phyloP scores from a whole-genome alignment of 2,329 filamentous ascomycete genomes.

The Exophiala alcalophila region DNA sequence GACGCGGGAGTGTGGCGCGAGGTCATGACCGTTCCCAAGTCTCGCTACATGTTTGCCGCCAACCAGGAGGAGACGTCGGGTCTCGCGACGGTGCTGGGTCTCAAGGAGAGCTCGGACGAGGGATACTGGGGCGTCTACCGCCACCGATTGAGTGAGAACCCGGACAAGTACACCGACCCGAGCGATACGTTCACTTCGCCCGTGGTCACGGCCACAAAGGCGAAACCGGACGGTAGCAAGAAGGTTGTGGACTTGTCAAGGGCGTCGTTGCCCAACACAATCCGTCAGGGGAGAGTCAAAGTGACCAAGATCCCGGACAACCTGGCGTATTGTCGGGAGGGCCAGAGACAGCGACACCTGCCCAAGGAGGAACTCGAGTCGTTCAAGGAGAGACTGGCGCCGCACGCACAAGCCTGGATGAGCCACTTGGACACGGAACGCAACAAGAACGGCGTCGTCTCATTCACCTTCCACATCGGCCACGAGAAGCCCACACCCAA shows the following conservation, averaged over 20 bases:
- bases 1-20: constrained; percentile 21
- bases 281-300: constrained; percentile 10
- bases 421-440: constrained; percentile 17
- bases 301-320: constrained; percentile 19
- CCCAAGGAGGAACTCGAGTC: constrained; percentile 15
- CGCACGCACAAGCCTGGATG: constrained; percentile 18
- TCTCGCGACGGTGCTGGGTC: constrained; percentile 12
- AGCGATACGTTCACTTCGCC: constrained; percentile 13
- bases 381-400: constrained; percentile 14
- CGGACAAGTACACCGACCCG: constrained; percentile 16
- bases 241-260: constrained; percentile 12
- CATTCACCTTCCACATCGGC: constrained; percentile 16
- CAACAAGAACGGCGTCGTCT: constrained; percentile 21
- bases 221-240: constrained; percentile 5
- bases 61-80: constrained; percentile 13
- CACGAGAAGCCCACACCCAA: constrained; percentile 11
- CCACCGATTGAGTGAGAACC: constrained; percentile 10
- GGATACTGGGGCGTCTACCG: constrained; percentile 19
- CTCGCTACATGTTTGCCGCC: constrained; percentile 15
- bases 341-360: constrained; percentile 14
- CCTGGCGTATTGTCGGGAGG: constrained; percentile 13
- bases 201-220: constrained; percentile 9
- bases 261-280: neutral
- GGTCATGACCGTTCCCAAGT: constrained; percentile 21
- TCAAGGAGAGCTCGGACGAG: constrained; percentile 14